Conservation (phyloP, 192 early-diverging fungal species). For the Backusella psychrophila region DNA sequence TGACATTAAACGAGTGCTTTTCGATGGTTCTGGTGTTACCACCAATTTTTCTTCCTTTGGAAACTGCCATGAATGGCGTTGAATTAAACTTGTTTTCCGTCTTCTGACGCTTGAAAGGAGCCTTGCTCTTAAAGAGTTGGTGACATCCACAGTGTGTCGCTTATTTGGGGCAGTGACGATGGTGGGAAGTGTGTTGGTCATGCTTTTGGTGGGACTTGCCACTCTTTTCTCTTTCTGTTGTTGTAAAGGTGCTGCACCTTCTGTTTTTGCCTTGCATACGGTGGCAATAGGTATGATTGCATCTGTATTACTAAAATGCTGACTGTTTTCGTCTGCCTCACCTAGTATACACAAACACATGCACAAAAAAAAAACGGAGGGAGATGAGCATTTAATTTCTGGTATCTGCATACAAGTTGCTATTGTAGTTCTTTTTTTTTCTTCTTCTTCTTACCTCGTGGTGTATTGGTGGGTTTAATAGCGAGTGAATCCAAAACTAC, state of each 20-base stretch:
- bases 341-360: background rate
- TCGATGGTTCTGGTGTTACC: conserved; percentile 1
- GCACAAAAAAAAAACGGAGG: background rate
- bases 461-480: background rate
- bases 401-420: background rate
- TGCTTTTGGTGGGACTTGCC: background rate
- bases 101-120: background rate
- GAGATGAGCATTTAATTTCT: background rate
- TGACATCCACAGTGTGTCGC: background rate
- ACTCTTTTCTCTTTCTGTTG: background rate
- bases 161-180: background rate
- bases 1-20: conserved; percentile 3
- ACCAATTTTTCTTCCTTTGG: background rate
- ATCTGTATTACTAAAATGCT: conserved; percentile 2
- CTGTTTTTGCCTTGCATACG: conserved; percentile 2
- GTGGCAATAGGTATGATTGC: conserved; percentile 3
- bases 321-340: background rate
- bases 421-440: background rate
- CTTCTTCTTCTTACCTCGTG: background rate
- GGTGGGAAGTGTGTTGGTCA: background rate
- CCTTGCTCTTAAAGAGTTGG: background rate
- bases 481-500: background rate
- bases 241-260: background rate
- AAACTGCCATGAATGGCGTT: background rate
- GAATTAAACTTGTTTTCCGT: background rate